Evolutionary conservation across 306 rosid species (phyloP).

Genomic region (Ziziphus jujuba): DNA sequence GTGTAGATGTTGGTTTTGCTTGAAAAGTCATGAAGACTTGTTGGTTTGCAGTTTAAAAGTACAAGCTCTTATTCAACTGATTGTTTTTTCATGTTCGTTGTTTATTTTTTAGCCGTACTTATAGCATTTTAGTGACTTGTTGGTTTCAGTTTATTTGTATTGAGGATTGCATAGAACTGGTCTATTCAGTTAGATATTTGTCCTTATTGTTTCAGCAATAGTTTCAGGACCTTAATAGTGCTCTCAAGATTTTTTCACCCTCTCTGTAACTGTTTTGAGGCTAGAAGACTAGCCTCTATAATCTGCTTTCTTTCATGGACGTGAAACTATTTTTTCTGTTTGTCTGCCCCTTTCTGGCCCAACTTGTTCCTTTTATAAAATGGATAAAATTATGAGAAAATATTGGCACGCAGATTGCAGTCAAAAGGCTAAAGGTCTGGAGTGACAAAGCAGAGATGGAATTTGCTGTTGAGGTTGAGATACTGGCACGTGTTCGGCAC

Average conservation of each 20-base stretch:
- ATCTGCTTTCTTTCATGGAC: not conserved
- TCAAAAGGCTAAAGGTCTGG: conserved; percentile 93
- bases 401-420: conserved; percentile 67
- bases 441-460: conserved; percentile 94
- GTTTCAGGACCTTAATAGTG: not conserved
- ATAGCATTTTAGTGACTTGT: not conserved
- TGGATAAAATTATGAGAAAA: conserved; percentile 22
- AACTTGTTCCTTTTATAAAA: not conserved
- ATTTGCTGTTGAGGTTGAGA: conserved; percentile 93
- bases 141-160: not conserved
- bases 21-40: not conserved
- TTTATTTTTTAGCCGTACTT: not conserved
- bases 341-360: not conserved
- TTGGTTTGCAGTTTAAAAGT: not conserved
- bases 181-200: not conserved
- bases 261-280: not conserved
- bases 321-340: not conserved
- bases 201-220: not conserved
- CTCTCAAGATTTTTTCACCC: no score
- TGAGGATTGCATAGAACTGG: not conserved
- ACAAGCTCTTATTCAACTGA: not conserved
- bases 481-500: conserved; percentile 92
- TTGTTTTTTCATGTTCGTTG: not conserved
- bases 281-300: no score
- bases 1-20: not conserved